Evolutionary conservation across 139 green algal genomes (phyloP), one percentile per base, ranked within the genome.

Genomic region (Raphidocelis subcapitata): DNA sequence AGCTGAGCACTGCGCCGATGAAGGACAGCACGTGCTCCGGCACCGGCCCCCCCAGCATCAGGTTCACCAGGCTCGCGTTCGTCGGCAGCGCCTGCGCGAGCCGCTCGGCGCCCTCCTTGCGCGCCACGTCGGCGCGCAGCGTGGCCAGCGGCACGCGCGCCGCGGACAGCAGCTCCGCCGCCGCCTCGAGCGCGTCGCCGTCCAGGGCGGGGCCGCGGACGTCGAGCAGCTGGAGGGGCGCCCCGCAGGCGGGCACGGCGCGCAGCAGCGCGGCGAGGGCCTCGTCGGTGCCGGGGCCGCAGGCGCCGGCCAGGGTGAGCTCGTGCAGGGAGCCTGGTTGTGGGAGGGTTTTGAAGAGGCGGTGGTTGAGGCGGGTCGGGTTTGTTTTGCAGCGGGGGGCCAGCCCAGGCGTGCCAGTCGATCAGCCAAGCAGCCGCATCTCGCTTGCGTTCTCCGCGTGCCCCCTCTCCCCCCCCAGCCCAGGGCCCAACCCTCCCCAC

Each of bases 251-350:
- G 32, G 63, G 65, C 20, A 74, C 79, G 23, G 83, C 77, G 5
- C 41, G 44, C 33, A 88, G 69, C 46, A 88, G 63, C 29, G 66
- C 73, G 20, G 77, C 74, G 1, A 72, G 51, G 12, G 69, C 66
- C 23, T 84, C 77, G 60, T 84, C 74, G 3, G 54, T 10, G 5
- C 44, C 65, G 3, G 71, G 75, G 3, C 72, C 65, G 41, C 29
- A 79, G 24, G 44, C 59, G 31, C 83, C 83, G 36, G 77, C 73
- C 44, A 78, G 44, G 28, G 75, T 69, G 49, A 88, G 74, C 67
- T 88, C 82, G 20, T 80, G 72, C n/a, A 88, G 69, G 3, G 76
- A 84, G 46, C 82, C 79, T 84, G 67, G n/a, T n/a, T n/a, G n/a
- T n/a, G n/a, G n/a, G n/a, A n/a, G n/a, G n/a, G n/a, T n/a, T n/a